Evolutionary conservation across 129 eudicot species (phyloP), one percentile per base, ranked within the genome.

Genomic region (Flaveria linearis): DNA sequence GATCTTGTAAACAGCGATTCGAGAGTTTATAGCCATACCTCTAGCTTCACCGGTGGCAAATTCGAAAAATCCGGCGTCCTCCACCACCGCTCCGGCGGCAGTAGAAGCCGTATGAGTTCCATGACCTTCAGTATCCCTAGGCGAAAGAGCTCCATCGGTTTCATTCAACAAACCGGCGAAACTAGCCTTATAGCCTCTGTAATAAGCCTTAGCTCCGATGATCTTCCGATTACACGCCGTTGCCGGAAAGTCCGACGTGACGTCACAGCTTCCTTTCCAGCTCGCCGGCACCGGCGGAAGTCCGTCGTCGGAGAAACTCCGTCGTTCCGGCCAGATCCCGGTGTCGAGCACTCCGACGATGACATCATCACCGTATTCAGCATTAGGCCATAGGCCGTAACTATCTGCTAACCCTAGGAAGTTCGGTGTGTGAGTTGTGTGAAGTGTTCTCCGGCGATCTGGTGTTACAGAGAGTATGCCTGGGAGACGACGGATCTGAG

Each of bases 71-170:
- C 97, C 85, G 2, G 99, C 97, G 60, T 86, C 69, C 4, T 69
- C 3, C 0, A 91, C 99, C 11, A 81, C 85, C 1, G 92, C 82
- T 78, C 99, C 99, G 7, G 97, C 99, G 6, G 99, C 99, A 0
- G 97, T 95, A 0, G 99, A 95, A 9, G 99, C 89, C 0, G 99
- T 95, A 61, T 95, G 99, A 0, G 97, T 89, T 22, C 99, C 99
- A 55, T 95, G 99, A 50, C 99, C 99, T 81, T 95, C 99, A 0
- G 97, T 91, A 63, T 95, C 99, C 15, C 97, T 80, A 4, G 96
- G 94, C 4, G 99, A 95, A 0, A 66, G 78, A 0, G 82, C 45
- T 6, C 86, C 92, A 4, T 13, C 46, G 0, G 84, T 62, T n/a
- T 76, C 81, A 50, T 86, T 84, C 15, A 81, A 49, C 15, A 71